These are phyloP conservation scores for Aspergillus panamensis DNA, from an alignment of 495 filamentous ascomycete genomes.

Conservation along the genomic window DNA sequence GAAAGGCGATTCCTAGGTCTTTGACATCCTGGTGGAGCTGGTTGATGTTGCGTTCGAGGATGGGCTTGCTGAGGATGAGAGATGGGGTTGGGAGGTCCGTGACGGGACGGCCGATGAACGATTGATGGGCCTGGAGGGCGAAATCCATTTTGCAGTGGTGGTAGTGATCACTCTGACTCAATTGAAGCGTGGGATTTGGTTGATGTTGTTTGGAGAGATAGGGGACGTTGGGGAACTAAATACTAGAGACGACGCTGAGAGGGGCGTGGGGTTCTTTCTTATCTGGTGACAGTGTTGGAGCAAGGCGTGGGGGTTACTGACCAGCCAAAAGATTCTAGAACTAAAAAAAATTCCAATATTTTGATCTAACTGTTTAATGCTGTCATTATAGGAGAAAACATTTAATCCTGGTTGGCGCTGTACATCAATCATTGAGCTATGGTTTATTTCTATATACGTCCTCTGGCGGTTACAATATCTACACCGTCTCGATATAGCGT, in stretches of 20 bases:
- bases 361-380: too few relatives aligned
- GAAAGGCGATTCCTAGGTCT: constrained; percentile 28
- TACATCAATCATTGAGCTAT: neutral
- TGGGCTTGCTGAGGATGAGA: constrained; percentile 31
- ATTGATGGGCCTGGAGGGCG: constrained; percentile 25
- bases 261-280: constrained; percentile 7
- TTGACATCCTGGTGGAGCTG: constrained; percentile 32
- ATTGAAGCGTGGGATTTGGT: neutral
- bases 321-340: neutral
- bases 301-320: neutral
- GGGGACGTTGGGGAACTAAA: neutral
- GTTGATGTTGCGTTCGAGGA: constrained; percentile 30
- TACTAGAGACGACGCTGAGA: neutral
- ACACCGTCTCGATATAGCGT: constrained; percentile 31
- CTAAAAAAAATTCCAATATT: too few relatives aligned
- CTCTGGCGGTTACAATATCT: neutral
- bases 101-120: constrained; percentile 29
- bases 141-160: constrained; percentile 22
- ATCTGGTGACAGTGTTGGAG: constrained; percentile 1
- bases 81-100: constrained; percentile 32
- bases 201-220: neutral
- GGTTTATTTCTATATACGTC: neutral
- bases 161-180: neutral
- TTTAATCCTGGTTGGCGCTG: too few relatives aligned
- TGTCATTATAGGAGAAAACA: too few relatives aligned